Evolutionary conservation across 2,329 filamentous ascomycete species (phyloP).

Genomic region (Cadophora gregata): DNA sequence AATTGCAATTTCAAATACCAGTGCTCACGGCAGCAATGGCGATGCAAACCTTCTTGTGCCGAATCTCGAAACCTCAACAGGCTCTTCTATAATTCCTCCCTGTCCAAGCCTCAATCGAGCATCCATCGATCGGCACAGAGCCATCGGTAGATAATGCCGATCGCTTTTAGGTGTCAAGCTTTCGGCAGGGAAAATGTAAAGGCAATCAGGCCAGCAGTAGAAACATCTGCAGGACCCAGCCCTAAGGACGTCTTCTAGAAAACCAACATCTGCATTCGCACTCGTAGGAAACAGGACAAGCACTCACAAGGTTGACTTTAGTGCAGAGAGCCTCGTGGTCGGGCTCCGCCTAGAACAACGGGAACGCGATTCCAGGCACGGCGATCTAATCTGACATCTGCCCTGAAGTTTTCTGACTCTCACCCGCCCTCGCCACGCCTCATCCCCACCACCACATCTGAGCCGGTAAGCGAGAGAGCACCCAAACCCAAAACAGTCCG

Average conservation of each 20-base stretch:
- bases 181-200: background rate
- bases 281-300: background rate
- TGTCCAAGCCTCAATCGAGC: background rate
- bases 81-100: background rate
- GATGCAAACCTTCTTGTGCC: background rate
- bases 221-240: background rate
- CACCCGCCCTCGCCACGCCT: background rate
- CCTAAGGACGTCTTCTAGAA: background rate
- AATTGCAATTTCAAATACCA: background rate
- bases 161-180: background rate
- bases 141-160: background rate
- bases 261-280: background rate
- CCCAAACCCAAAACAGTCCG: background rate
- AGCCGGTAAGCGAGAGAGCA: constrained; percentile 7
- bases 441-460: background rate
- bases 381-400: background rate
- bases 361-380: background rate
- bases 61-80: background rate
- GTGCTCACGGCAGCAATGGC: background rate
- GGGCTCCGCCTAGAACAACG: background rate
- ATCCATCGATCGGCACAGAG: background rate
- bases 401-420: background rate
- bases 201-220: background rate
- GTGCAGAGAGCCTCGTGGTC: background rate
- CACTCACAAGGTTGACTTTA: constrained; percentile 1